Evolutionary conservation across 495 filamentous ascomycete species (phyloP).

Genomic region (Hypoxylon subgilvum): DNA sequence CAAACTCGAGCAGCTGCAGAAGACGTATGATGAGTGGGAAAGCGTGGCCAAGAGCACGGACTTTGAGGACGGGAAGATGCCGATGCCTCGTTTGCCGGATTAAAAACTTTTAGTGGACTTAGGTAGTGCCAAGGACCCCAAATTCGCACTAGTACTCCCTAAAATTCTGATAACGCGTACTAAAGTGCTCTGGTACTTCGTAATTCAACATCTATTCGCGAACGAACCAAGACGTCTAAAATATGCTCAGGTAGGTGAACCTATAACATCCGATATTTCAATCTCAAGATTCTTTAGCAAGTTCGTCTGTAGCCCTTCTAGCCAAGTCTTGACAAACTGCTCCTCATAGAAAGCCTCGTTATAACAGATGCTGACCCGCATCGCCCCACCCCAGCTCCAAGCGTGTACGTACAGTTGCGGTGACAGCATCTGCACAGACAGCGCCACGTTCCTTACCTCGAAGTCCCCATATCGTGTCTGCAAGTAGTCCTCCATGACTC

Average conservation of each 20-base stretch:
- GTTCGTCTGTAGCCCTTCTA: background rate
- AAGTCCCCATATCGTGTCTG: background rate
- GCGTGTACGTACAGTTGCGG: slow-evolving; percentile 11
- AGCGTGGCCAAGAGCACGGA: slow-evolving; percentile 13
- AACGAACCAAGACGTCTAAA: too few species aligned
- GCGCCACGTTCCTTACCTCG: background rate
- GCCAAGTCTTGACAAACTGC: slow-evolving; percentile 4
- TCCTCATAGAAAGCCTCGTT: slow-evolving; percentile 9
- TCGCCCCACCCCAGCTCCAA: slow-evolving; percentile 7
- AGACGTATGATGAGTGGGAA: slow-evolving; percentile 18
- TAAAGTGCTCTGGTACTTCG: too few species aligned
- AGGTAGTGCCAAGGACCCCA: too few species aligned
- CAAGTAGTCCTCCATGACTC: slow-evolving; percentile 4
- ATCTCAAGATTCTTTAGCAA: slow-evolving; percentile 1
- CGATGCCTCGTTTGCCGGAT: background rate
- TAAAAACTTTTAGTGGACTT: too few species aligned
- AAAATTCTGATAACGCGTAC: too few species aligned
- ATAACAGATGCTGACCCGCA: slow-evolving; percentile 9
- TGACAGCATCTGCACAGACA: slow-evolving; percentile 15
- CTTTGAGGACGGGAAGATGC: background rate
- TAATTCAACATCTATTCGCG: too few species aligned
- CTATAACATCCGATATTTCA: too few species aligned
- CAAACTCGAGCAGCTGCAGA: slow-evolving; percentile 2
- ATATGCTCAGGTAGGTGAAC: too few species aligned
- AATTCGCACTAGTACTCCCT: too few species aligned